Evolutionary conservation across 2,329 filamentous ascomycete species (phyloP).

Genomic region (Dothidotthia symphoricarpi): DNA sequence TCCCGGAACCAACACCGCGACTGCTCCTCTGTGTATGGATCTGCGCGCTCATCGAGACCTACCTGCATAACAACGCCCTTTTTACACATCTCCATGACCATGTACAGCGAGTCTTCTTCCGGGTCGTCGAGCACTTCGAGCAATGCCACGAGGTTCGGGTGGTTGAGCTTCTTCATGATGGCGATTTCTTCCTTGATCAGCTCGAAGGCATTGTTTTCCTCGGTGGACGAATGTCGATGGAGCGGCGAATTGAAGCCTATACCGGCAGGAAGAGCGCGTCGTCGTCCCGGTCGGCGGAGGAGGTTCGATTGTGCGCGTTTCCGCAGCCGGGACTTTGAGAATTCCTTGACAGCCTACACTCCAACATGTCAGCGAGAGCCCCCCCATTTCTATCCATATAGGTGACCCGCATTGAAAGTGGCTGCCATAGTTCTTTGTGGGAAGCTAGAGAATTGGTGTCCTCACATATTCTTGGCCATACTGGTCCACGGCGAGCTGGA

Average conservation of each 20-base stretch:
- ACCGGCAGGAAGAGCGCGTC: constrained; percentile 53
- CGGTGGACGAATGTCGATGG: constrained; percentile 58
- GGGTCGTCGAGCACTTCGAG: constrained; percentile 96
- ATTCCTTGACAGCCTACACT: constrained; percentile 86
- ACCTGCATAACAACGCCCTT: constrained; percentile 98
- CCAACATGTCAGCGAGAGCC: constrained; percentile 30
- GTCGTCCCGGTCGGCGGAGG: constrained; percentile 61
- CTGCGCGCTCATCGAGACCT: constrained; percentile 75
- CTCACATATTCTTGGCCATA: constrained; percentile 90
- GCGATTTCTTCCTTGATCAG: constrained; percentile 95
- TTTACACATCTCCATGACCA: constrained; percentile 99
- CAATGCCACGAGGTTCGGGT: constrained; percentile 87
- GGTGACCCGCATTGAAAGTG: constrained; percentile 28
- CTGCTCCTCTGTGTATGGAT: constrained; percentile 76
- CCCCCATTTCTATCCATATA: constrained; percentile 14
- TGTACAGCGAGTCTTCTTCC: constrained; percentile 92
- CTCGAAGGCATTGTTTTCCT: constrained; percentile 70
- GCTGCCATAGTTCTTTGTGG: constrained; percentile 2
- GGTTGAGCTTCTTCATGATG: constrained; percentile 98
- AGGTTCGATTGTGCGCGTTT: constrained; percentile 90
- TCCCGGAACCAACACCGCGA: constrained; percentile 94
- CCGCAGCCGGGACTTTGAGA: constrained; percentile 86
- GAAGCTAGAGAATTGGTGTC: constrained; percentile 22
- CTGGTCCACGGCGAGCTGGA: constrained; percentile 86
- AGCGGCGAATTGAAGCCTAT: constrained; percentile 63